Percentiles rank a stretch among this genome's conserved stretches.
These are phyloP conservation scores for Aspergillus proliferans DNA, from an alignment of 2,329 filamentous ascomycete genomes.

Conservation along the genomic window DNA sequence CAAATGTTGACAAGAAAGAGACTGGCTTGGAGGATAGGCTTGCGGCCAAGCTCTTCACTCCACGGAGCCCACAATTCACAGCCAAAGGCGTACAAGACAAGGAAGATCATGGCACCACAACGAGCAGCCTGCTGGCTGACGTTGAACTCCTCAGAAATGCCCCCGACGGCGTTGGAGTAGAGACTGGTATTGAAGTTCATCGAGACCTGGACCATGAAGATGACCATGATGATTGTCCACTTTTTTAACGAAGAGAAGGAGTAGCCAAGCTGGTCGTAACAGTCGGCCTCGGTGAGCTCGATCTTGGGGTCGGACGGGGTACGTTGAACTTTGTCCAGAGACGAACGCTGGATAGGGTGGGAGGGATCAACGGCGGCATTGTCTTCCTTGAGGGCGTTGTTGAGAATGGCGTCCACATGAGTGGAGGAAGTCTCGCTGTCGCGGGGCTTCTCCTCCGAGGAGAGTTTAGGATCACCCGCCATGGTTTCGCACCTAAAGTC, in stretches of 20 bases:
- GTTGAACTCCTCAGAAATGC: constrained; percentile 61
- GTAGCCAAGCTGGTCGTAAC: constrained; percentile 61
- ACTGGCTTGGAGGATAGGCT: constrained; percentile 66
- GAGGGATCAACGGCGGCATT: neutral
- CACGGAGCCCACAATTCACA: constrained; percentile 86
- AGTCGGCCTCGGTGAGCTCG: constrained; percentile 51
- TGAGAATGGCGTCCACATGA: constrained; percentile 21
- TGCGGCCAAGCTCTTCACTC: constrained; percentile 76
- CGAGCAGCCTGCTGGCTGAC: constrained; percentile 65
- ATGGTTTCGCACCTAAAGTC: neutral
- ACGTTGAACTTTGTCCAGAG: constrained; percentile 22
- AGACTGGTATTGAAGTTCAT: constrained; percentile 76
- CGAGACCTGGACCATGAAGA: constrained; percentile 67
- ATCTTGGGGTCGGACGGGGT: constrained; percentile 20
- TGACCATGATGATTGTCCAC: constrained; percentile 66
- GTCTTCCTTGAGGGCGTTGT: constrained; percentile 3
- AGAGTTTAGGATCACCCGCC: neutral
- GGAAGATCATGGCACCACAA: constrained; percentile 69
- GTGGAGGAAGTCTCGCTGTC: constrained; percentile 30
- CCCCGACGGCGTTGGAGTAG: constrained; percentile 62
- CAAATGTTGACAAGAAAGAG: constrained; percentile 72
- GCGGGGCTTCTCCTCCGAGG: constrained; percentile 19
- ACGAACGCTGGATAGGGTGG: constrained; percentile 1
- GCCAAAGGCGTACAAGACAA: constrained; percentile 75
- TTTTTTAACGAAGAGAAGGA: constrained; percentile 58